A percentile compares a stretch with the other conserved stretches of the same genome.
Evolutionary conservation across 352 stramenopile species (phyloP).

Genomic region (Phytophthora crassamura): DNA sequence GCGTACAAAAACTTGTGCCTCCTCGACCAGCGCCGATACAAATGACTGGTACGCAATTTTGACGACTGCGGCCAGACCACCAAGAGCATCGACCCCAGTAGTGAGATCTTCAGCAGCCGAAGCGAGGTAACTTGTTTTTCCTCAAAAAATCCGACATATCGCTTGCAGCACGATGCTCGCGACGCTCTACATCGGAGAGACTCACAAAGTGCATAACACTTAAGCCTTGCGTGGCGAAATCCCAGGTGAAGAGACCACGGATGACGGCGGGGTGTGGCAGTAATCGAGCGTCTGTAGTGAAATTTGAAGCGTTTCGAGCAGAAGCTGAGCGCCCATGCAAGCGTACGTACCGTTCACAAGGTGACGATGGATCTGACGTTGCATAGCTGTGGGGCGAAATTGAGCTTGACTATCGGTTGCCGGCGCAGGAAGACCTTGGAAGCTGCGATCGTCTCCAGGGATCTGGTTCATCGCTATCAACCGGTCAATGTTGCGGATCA

Average conservation of each 20-base stretch:
- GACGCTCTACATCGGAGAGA: neutral
- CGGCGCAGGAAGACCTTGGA: too few relatives aligned
- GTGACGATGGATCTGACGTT: neutral
- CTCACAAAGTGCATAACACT: conserved; percentile 12
- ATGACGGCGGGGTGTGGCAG: conserved; percentile 17
- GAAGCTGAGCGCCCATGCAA: neutral
- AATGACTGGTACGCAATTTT: neutral
- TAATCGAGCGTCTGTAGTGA: neutral
- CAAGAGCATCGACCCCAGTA: neutral
- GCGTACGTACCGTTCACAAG: conserved; percentile 19
- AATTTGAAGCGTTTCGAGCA: conserved; percentile 7
- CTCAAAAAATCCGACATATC: conserved; percentile 14
- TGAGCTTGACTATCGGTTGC: neutral
- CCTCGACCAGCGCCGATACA: neutral
- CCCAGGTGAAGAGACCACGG: conserved; percentile 4
- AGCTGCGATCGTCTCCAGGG: neutral
- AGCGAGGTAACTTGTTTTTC: conserved; percentile 14
- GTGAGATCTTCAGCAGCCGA: neutral
- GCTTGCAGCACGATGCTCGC: neutral
- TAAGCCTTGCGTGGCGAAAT: conserved; percentile 3
- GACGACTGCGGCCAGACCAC: neutral
- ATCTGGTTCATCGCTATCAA: neutral
- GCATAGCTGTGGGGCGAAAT: conserved; percentile 5
- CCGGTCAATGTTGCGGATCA: conserved; percentile 5
- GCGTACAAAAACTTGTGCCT: neutral